Conservation (phyloP, 2,329 filamentous ascomycete species). For the Aspergillus sp. region DNA sequence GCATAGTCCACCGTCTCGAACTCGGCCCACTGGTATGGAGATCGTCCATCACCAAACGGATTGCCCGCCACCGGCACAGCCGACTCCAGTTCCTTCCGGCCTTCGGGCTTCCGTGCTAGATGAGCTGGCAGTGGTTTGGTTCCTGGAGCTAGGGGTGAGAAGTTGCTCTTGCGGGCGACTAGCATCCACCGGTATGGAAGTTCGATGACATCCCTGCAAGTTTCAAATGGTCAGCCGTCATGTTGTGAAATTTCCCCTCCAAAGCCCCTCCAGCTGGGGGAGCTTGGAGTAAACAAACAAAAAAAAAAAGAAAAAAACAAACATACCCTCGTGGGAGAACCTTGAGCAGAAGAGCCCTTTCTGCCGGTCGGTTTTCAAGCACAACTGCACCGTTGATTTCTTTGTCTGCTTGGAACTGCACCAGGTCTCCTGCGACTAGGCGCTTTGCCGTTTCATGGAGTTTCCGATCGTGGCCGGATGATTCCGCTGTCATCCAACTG, state of each 20-base stretch:
- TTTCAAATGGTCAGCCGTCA: constrained; percentile 27
- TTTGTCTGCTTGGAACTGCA: constrained; percentile 79
- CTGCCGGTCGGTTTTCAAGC: constrained; percentile 72
- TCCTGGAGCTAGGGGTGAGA: constrained; percentile 41
- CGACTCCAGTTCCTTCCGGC: constrained; percentile 51
- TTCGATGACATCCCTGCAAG: constrained; percentile 47
- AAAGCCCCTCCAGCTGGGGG: constrained; percentile 4
- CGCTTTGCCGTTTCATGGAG: constrained; percentile 64
- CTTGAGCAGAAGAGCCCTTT: constrained; percentile 73
- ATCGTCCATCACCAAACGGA: constrained; percentile 55
- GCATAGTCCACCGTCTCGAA: constrained; percentile 61
- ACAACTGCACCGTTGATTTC: constrained; percentile 90
- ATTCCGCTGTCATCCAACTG: constrained; percentile 65
- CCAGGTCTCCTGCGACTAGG: constrained; percentile 68
- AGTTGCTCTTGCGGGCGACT: constrained; percentile 46
- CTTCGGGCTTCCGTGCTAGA: constrained; percentile 48
- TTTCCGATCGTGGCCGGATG: constrained; percentile 65
- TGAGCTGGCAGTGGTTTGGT: constrained; percentile 45
- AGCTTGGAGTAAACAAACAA: constrained; percentile 4
- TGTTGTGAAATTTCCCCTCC: constrained; percentile 3
- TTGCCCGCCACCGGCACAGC: constrained; percentile 63
- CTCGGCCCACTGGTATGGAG: constrained; percentile 67
- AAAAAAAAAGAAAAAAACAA: constrained; percentile 4
- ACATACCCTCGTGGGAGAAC: constrained; percentile 79
- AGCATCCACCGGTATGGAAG: constrained; percentile 56